These are phyloP conservation scores for Colletotrichum tofieldiae DNA, from an alignment of 2,329 filamentous ascomycete genomes.

Conservation along the genomic window DNA sequence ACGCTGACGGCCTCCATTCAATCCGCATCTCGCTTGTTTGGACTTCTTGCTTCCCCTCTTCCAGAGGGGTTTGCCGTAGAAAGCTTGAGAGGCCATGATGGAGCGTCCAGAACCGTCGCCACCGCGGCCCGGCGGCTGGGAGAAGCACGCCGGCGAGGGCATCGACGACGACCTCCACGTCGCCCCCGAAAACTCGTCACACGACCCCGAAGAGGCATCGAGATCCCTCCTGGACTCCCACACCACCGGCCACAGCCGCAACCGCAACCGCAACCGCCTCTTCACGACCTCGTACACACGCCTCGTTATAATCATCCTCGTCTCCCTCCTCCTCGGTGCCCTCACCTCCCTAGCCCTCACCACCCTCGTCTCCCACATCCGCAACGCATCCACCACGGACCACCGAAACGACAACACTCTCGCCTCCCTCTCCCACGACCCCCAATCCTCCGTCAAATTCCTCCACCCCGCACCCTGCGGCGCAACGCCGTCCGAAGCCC, in stretches of 20 bases:
- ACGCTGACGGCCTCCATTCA: neutral
- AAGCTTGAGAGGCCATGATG: neutral
- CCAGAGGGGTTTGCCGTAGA: too few relatives aligned
- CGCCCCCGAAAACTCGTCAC: neutral
- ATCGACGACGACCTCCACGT: neutral
- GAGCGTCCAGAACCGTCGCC: neutral
- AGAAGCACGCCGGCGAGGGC: neutral
- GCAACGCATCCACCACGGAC: neutral
- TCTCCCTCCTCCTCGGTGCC: slow-evolving; percentile 12
- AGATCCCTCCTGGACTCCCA: neutral
- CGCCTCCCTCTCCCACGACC: slow-evolving; percentile 18
- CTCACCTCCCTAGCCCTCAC: neutral
- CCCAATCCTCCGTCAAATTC: slow-evolving; percentile 4
- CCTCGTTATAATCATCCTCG: neutral
- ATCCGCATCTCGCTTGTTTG: neutral
- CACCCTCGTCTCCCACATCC: neutral
- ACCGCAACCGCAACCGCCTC: neutral
- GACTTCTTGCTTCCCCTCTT: too few relatives aligned
- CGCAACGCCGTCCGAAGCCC: slow-evolving; percentile 25
- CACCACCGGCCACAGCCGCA: neutral
- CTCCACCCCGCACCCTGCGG: slow-evolving; percentile 33
- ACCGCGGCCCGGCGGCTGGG: neutral
- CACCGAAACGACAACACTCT: slow-evolving; percentile 39
- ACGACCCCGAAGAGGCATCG: neutral
- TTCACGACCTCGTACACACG: neutral